Evolutionary conservation across 495 filamentous ascomycete species (phyloP).

Genomic region (Parathielavia appendiculata): DNA sequence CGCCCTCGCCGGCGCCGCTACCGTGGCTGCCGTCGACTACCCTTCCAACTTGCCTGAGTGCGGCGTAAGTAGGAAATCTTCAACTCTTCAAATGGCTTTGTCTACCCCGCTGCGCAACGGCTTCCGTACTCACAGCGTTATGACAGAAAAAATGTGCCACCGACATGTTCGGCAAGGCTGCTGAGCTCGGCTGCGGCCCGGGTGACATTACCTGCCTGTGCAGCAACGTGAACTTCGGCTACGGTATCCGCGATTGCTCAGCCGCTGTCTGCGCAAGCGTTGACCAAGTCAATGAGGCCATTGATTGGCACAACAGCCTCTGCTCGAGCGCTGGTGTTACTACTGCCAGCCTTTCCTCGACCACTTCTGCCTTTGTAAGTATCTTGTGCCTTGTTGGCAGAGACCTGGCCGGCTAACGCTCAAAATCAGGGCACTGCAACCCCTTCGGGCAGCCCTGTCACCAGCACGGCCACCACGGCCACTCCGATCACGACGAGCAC

Average conservation of each 20-base stretch:
- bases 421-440: background rate
- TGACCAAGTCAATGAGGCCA: slow-evolving; percentile 26
- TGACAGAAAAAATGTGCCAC: slow-evolving; percentile 61
- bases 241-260: slow-evolving; percentile 77
- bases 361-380: slow-evolving; percentile 16
- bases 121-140: slow-evolving; percentile 5
- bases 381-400: background rate
- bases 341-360: slow-evolving; percentile 28
- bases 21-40: slow-evolving; percentile 29
- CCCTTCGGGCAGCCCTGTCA: background rate
- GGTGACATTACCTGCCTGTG: slow-evolving; percentile 64
- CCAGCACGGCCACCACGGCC: slow-evolving; percentile 9
- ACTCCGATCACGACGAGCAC: slow-evolving; percentile 30
- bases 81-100: too few relatives aligned
- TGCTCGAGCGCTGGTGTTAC: slow-evolving; percentile 26
- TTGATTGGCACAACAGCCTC: slow-evolving; percentile 33
- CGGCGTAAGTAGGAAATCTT: slow-evolving; percentile 36
- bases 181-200: slow-evolving; percentile 53
- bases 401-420: background rate
- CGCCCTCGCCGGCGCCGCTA: slow-evolving; percentile 27
- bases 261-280: slow-evolving; percentile 53
- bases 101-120: background rate
- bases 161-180: slow-evolving; percentile 65
- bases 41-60: slow-evolving; percentile 33
- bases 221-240: slow-evolving; percentile 59